phyloP scores from a whole-genome alignment of 139 green algal genomes.

The Asterochloris erici region DNA sequence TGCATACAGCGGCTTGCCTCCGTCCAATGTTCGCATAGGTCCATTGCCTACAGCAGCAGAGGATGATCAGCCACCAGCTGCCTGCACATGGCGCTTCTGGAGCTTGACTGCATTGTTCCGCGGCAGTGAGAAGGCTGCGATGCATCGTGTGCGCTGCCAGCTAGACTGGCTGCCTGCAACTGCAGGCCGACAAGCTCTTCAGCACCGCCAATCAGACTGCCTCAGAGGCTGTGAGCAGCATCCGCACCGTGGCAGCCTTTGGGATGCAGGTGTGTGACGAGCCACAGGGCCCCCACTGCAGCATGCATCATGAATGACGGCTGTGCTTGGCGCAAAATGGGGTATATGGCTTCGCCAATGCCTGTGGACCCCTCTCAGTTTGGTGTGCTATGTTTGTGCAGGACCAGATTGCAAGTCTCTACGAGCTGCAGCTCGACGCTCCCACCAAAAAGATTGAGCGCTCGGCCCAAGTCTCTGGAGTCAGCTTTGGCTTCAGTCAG shows the following conservation, averaged over 20 bases:
- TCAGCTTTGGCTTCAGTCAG: constrained; percentile 52
- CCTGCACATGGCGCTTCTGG: too few relatives aligned
- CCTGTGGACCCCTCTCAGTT: too few relatives aligned
- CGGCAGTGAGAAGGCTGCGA: too few relatives aligned
- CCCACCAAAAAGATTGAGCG: constrained; percentile 30
- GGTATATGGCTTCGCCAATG: too few relatives aligned
- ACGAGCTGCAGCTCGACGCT: constrained; percentile 7
- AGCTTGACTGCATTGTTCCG: too few relatives aligned
- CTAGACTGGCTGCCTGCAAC: not conserved
- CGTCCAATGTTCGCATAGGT: too few relatives aligned
- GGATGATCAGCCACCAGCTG: too few relatives aligned
- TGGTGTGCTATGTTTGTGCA: not conserved
- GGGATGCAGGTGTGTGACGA: not conserved
- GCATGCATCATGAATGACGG: too few relatives aligned
- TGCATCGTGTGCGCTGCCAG: too few relatives aligned
- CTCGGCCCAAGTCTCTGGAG: constrained; percentile 29
- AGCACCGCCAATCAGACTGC: constrained; percentile 64
- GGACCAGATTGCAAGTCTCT: not conserved
- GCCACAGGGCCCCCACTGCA: constrained; percentile 29
- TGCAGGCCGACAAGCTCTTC: constrained; percentile 53
- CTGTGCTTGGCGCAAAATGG: too few relatives aligned
- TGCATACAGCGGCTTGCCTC: too few relatives aligned
- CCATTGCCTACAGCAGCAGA: too few relatives aligned
- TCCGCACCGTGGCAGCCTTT: constrained; percentile 48
- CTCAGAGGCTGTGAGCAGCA: constrained; percentile 62